Evolutionary conservation across 257 asterid species (phyloP).

Genomic region (Fraxinus excelsior): DNA sequence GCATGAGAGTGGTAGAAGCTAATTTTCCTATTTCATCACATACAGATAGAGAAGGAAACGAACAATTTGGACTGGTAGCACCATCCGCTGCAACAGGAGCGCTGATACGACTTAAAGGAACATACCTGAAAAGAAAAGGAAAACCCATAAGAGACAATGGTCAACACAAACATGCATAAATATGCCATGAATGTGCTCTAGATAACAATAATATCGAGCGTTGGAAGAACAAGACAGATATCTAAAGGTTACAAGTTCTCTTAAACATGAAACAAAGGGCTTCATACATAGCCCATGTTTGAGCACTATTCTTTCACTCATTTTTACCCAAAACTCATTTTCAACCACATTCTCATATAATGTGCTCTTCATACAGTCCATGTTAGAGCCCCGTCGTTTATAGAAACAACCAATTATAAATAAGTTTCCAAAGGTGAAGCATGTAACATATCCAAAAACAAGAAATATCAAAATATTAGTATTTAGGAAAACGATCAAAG

Average conservation of each 20-base stretch:
- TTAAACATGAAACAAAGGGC: slow-evolving; percentile 1
- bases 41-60: slow-evolving; percentile 67
- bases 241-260: background rate
- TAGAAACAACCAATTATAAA: background rate
- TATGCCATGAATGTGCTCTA: background rate
- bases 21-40: slow-evolving; percentile 60
- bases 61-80: slow-evolving; percentile 43
- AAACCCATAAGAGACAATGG: background rate
- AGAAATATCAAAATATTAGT: background rate
- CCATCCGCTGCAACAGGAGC: slow-evolving; percentile 35
- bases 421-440: background rate
- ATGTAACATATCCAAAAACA: background rate
- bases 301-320: no score
- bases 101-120: slow-evolving; percentile 74
- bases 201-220: background rate
- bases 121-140: slow-evolving; percentile 54
- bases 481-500: background rate
- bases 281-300: slow-evolving; percentile 2
- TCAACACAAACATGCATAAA: slow-evolving; percentile 17
- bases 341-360: no score
- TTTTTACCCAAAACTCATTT: no score
- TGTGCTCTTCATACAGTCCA: no score
- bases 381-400: no score
- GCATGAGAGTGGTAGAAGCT: slow-evolving; percentile 64
- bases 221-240: background rate